phyloP scores from a whole-genome alignment of 257 asterid genomes.

The Marsdenia floribunda region DNA sequence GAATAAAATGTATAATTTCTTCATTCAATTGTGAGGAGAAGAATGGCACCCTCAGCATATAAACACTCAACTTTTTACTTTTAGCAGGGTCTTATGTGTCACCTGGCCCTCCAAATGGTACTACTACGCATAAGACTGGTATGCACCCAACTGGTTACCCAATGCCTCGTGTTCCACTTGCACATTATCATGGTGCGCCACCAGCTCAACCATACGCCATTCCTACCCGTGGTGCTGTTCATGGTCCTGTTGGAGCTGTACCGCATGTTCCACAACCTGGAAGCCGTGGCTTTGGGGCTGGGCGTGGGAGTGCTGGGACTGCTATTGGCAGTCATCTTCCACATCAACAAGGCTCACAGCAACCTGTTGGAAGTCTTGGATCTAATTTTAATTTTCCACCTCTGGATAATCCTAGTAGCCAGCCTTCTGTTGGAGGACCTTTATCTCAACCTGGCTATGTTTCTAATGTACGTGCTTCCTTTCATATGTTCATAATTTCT shows the following conservation, averaged over 20 bases:
- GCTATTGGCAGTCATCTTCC: conserved; percentile 92
- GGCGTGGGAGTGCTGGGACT: conserved; percentile 82
- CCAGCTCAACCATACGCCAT: conserved; percentile 89
- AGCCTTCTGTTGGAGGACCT: conserved; percentile 82
- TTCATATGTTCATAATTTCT: conserved; percentile 7
- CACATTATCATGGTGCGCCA: conserved; percentile 81
- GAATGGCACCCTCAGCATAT: not conserved
- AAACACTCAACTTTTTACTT: conserved; percentile 11
- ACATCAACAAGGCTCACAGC: conserved; percentile 80
- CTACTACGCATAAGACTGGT: conserved; percentile 52
- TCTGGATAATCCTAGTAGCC: conserved; percentile 80
- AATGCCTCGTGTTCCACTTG: conserved; percentile 74
- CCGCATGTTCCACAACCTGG: conserved; percentile 91
- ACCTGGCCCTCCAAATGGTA: conserved; percentile 77
- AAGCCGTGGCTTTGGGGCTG: conserved; percentile 83
- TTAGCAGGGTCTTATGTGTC: conserved; percentile 75
- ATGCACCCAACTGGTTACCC: conserved; percentile 82
- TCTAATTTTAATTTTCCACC: conserved; percentile 73
- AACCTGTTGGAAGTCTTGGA: conserved; percentile 63
- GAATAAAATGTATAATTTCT: not conserved
- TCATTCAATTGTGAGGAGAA: not conserved
- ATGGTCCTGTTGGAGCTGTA: conserved; percentile 86
- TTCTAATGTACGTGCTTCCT: conserved; percentile 58
- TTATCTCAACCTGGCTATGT: conserved; percentile 89
- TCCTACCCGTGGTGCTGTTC: conserved; percentile 88